Base-by-base conservation (phyloP, 805 yeast species). In the Jamesozyma jinghongensis region DNA sequence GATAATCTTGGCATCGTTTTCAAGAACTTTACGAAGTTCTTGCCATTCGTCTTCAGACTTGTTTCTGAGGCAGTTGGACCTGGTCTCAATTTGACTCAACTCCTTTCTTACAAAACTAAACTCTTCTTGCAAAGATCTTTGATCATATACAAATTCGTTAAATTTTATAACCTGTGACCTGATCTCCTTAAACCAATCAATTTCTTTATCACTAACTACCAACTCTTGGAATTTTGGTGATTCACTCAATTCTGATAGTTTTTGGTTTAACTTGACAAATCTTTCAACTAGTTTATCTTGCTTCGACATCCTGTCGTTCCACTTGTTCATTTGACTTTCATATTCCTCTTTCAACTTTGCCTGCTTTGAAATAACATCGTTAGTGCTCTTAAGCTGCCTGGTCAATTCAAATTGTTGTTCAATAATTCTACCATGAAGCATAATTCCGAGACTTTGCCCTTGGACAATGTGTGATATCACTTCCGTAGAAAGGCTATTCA, bases 171-270 rank as follows among this genome's bases (percentile, higher is more conserved):
- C 61, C 19, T 59, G 60, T 11, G 45, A 49, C 34, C 57, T 61
- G 7, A 74, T 56, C 48, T 71, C 76, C 26, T 54, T 59, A 41
- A 69, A 63, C 77, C 78, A 75, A 19, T 47, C 54, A 39, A 58
- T 56, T 50, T 75, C 80, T 10, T 63, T 53, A 3, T 54, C 55
- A 37, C 68, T 62, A 26, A 73, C 48, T 0, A 68, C 62, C 13
- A 56, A 39, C 5, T 62, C 57, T 32, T 38, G 44, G 6, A 49
- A 38, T 28, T 44, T 41, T 3, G 42, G 34, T 7, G 46, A 43
- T 25, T 35, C 37, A 26, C 46, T 51, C 28, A 55, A 47, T 20
- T 54, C 47, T 11, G 45, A 40, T 4, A 70, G 37, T 10, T 45
- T 57, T 3, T 55, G 49, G 7, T 53, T 49, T 12, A 73, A 43